Base-by-base conservation (phyloP, 495 filamentous ascomycete species). In the Sordaria brevicollis region DNA sequence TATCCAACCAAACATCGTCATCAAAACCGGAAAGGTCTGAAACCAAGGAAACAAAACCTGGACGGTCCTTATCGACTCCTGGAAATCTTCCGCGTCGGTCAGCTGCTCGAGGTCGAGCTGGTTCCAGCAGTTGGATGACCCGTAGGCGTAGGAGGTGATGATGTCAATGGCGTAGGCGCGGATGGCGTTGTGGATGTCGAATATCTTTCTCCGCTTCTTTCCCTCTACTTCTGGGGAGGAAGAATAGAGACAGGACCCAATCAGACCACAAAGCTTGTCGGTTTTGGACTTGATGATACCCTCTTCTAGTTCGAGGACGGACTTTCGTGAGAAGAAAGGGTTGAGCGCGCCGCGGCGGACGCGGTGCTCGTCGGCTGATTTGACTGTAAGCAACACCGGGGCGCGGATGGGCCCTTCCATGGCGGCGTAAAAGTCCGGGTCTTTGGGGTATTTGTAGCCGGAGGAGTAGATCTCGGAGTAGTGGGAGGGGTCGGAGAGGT, bases 131-230 rank as follows among this genome's bases (percentile, higher is more conserved):
- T 79, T 69, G 13, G 72, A 73, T n/a, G n/a, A n/a, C n/a, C n/a
- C 38, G 67, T 82, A 84, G 0, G 75, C 78, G 69, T 83, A 84
- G 62, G 82, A 82, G 29, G 77, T 80, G 19, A 84, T 81, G 11
- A 84, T 73, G 71, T 86, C 83, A 3, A 80, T 73, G 2, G 79
- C 75, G n/a, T 84, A 69, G 5, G 79, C 75, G 35, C 78, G 74
- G 68, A 77, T 73, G 70, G 71, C 76, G 36, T 74, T 69, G 43
- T 79, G 72, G n/a, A 80, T 38, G 37, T 77, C 71, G 3, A 82
- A 71, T 11, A 72, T 65, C 11, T 73, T 35, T 4, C 29, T 62
- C 11, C 35, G 57, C 34, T 71, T 19, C 0, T 38, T 17, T 39
- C 13, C 37, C 37, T 17, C 17, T 5, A 15, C 15, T 15, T 39